These are phyloP conservation scores for Fusarium gaditjirri DNA, from an alignment of 2,329 filamentous ascomycete genomes.

Conservation along the genomic window DNA sequence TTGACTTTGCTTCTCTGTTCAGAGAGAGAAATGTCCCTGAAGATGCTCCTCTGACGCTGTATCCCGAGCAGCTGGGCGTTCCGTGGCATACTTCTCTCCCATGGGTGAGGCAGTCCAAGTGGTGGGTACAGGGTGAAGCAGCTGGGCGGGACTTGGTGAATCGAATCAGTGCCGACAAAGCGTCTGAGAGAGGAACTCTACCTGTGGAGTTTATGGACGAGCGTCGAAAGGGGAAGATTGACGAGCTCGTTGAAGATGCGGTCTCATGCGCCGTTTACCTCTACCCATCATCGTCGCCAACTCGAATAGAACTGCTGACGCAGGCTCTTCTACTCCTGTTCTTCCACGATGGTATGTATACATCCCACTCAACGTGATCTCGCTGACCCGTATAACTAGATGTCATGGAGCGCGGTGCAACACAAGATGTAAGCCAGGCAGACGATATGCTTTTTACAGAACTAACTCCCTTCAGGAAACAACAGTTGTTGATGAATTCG, in stretches of 20 bases:
- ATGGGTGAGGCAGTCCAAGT: conserved; percentile 21
- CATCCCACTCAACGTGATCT: accelerated
- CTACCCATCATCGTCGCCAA: conserved; percentile 15
- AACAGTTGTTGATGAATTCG: conserved; percentile 16
- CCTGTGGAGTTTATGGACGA: conserved; percentile 20
- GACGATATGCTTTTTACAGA: accelerated
- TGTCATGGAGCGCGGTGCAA: conserved; percentile 21
- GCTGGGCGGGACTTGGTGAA: conserved; percentile 4
- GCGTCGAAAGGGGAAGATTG: conserved; percentile 17
- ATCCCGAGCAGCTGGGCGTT: neutral
- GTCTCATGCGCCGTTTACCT: conserved; percentile 17
- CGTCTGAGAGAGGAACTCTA: conserved; percentile 1
- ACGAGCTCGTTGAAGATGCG: conserved; percentile 23
- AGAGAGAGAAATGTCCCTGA: neutral
- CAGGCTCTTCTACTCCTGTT: conserved; percentile 16
- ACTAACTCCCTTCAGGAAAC: conserved; percentile 5
- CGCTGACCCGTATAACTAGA: neutral
- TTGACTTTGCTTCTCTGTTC: conserved; percentile 18
- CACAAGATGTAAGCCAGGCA: neutral
- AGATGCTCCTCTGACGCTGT: conserved; percentile 2
- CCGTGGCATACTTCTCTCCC: conserved; percentile 20
- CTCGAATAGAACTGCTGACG: conserved; percentile 9
- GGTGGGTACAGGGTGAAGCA: conserved; percentile 2
- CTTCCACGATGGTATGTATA: conserved; percentile 15
- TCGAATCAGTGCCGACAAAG: conserved; percentile 15